phyloP scores from a whole-genome alignment of 805 yeast genomes.

The Yueomyces sp. region DNA sequence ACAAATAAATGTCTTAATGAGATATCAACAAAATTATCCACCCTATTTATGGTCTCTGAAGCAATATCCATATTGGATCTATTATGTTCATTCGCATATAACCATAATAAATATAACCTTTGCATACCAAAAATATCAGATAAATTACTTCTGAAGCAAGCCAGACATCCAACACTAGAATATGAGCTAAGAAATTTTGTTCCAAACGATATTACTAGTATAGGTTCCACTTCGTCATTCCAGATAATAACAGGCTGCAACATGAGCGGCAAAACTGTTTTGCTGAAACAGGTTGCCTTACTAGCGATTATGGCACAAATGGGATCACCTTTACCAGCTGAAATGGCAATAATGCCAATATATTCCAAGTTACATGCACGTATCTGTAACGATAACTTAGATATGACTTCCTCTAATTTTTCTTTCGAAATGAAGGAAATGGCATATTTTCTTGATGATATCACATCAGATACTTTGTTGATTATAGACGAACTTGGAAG shows the following conservation, averaged over 20 bases:
- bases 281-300: slow-evolving; percentile 37
- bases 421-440: slow-evolving; percentile 36
- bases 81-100: slow-evolving; percentile 23
- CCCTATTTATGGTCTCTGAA: slow-evolving; percentile 30
- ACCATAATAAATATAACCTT: slow-evolving; percentile 16
- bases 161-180: slow-evolving; percentile 34
- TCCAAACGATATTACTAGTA: slow-evolving; percentile 28
- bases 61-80: slow-evolving; percentile 32
- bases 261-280: slow-evolving; percentile 51
- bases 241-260: slow-evolving; percentile 47
- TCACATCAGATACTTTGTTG: slow-evolving; percentile 24
- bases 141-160: slow-evolving; percentile 18
- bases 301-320: slow-evolving; percentile 42
- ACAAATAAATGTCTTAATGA: slow-evolving; percentile 21
- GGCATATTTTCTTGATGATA: slow-evolving; percentile 29
- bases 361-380: slow-evolving; percentile 28
- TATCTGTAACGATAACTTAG: slow-evolving; percentile 25
- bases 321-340: slow-evolving; percentile 39
- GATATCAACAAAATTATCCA: slow-evolving; percentile 20
- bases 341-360: slow-evolving; percentile 29
- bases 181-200: slow-evolving; percentile 16
- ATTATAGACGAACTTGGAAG: slow-evolving; percentile 46
- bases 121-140: slow-evolving; percentile 27
- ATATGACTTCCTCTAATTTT: slow-evolving; percentile 29
- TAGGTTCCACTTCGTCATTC: slow-evolving; percentile 26